Evolutionary conservation across 1,284 basidiomycete species (phyloP).

Genomic region (Ceratobasidium sp.): DNA sequence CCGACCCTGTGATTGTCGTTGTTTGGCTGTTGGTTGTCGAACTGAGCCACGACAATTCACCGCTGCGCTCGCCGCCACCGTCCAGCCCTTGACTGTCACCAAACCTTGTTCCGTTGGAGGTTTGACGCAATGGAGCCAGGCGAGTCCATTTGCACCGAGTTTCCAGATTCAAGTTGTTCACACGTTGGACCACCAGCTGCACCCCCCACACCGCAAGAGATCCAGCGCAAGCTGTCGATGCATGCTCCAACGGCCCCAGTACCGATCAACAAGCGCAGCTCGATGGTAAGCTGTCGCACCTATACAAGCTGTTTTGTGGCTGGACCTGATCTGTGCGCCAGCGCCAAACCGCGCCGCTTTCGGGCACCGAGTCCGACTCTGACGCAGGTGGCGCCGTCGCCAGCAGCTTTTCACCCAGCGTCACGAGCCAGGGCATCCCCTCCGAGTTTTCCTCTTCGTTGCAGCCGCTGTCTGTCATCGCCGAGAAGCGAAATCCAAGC

Average conservation of each 20-base stretch:
- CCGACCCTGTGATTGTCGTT: conserved; percentile 19
- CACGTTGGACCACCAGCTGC: conserved; percentile 58
- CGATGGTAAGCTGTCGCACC: conserved; percentile 14
- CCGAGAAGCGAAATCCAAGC: conserved; percentile 73
- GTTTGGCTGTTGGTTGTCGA: conserved; percentile 1
- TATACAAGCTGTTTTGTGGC: conserved; percentile 4
- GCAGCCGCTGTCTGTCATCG: conserved; percentile 76
- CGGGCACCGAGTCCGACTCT: conserved; percentile 87
- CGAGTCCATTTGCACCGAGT: not conserved
- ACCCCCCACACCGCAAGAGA: conserved; percentile 85
- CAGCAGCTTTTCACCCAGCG: conserved; percentile 53
- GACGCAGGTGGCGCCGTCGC: conserved; percentile 70
- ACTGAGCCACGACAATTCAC: conserved; percentile 28
- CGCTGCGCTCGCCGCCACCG: conserved; percentile 4
- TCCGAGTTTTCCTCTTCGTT: conserved; percentile 40
- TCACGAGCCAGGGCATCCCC: conserved; percentile 32
- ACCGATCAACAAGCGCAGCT: conserved; percentile 45
- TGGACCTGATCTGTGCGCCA: not conserved
- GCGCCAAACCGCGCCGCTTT: conserved; percentile 52
- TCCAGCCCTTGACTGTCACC: not conserved
- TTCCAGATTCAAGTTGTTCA: not conserved
- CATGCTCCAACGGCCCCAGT: conserved; percentile 56
- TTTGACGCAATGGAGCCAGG: conserved; percentile 34
- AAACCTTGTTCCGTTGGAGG: not conserved
- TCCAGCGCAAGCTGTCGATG: conserved; percentile 86